Conservation (phyloP, 2,329 filamentous ascomycete species). For the Calonectria pteridis region DNA sequence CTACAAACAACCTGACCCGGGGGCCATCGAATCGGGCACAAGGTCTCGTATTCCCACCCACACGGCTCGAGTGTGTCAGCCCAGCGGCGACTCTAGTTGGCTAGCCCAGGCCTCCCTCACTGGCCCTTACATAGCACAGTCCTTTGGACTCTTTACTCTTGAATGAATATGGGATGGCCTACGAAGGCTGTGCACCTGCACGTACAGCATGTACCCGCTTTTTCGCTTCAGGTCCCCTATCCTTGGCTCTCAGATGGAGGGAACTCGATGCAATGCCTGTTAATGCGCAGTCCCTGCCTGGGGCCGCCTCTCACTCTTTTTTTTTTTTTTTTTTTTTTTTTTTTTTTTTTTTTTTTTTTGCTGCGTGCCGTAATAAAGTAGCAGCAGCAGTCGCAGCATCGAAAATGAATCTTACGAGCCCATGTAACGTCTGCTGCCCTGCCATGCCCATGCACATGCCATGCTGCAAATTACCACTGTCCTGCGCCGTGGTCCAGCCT, state of each 20-base stretch:
- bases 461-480: constrained; percentile 4
- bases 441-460: background rate
- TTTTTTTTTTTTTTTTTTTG: background rate
- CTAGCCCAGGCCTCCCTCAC: constrained; percentile 3
- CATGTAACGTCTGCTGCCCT: background rate
- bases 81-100: constrained; percentile 7
- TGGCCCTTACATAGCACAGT: background rate
- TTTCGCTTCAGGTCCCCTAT: constrained; percentile 10
- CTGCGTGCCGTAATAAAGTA: background rate
- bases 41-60: constrained; percentile 12
- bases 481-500: background rate
- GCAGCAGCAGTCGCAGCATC: background rate
- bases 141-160: background rate
- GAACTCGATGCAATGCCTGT: constrained; percentile 12
- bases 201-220: background rate
- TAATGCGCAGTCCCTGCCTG: constrained; percentile 16
- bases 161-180: background rate
- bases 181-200: constrained; percentile 3
- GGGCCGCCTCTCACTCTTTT: background rate
- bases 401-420: background rate
- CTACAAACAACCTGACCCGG: background rate
- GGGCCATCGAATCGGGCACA: constrained; percentile 10
- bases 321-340: background rate
- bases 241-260: background rate
- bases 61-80: background rate